phyloP scores from a whole-genome alignment of 1,139 yeast genomes.

The Geotrichum reessii region DNA sequence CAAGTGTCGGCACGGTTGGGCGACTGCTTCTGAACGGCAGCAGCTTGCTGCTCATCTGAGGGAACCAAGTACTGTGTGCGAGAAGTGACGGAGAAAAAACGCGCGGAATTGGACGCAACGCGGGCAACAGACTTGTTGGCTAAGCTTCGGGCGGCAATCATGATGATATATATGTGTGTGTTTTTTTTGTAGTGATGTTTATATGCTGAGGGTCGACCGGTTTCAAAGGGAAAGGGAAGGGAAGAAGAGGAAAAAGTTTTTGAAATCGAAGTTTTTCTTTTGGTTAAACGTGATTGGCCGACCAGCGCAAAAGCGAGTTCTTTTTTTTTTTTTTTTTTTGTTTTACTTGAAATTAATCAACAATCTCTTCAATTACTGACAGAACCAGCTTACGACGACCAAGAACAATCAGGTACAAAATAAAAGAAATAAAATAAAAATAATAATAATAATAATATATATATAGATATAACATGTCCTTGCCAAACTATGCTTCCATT shows the following conservation, averaged over 20 bases:
- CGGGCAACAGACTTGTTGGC: constrained; percentile 6
- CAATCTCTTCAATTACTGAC: no score
- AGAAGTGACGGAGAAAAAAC: constrained; percentile 7
- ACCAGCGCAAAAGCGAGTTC: not conserved
- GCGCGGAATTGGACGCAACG: constrained; percentile 7
- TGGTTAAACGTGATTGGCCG: constrained; percentile 13
- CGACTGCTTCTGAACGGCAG: constrained; percentile 46
- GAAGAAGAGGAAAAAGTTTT: constrained; percentile 2
- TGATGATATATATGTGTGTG: constrained; percentile 5
- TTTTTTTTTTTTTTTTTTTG: not conserved
- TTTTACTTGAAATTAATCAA: not conserved
- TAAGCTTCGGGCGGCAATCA: constrained; percentile 16
- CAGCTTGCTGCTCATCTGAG: constrained; percentile 12
- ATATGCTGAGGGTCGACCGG: not conserved
- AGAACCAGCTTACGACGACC: no score
- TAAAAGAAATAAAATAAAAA: not conserved
- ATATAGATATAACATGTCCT: constrained; percentile 4
- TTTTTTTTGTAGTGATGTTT: not conserved
- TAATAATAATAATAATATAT: no score
- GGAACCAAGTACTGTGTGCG: constrained; percentile 8
- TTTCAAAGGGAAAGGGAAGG: not conserved
- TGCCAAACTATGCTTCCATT: constrained; percentile 12
- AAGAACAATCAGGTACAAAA: not conserved
- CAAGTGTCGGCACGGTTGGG: constrained; percentile 69
- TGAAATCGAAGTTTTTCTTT: constrained; percentile 1